Percentiles rank a stretch among this genome's conserved stretches.
phyloP scores from a whole-genome alignment of 345 rosid species.

The Isatis tinctoria region DNA sequence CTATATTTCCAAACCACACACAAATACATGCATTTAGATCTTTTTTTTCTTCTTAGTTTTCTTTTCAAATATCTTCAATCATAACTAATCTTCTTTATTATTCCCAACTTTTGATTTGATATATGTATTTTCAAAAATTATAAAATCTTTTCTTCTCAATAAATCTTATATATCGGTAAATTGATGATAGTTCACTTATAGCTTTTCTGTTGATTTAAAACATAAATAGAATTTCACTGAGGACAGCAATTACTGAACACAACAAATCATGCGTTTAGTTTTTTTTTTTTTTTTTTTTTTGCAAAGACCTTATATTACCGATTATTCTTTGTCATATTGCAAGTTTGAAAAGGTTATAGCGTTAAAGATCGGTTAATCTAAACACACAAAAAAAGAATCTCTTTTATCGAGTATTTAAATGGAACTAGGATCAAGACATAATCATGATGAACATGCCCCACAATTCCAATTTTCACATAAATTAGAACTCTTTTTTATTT shows the following conservation, averaged over 20 bases:
- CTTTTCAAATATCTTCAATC: no score
- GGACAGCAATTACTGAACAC: not conserved
- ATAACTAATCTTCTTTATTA: no score
- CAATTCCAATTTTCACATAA: not conserved
- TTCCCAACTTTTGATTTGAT: no score
- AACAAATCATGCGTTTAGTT: not conserved
- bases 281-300: not conserved
- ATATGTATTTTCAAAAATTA: no score
- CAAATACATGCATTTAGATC: no score
- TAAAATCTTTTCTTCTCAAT: not conserved
- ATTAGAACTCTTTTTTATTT: not conserved
- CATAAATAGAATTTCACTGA: not conserved
- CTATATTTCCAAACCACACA: no score
- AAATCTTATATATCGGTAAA: not conserved
- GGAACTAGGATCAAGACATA: constrained; percentile 33
- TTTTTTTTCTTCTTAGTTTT: no score
- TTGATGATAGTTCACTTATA: not conserved
- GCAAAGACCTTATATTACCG: not conserved
- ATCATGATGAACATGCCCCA: constrained; percentile 40
- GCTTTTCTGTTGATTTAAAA: not conserved
- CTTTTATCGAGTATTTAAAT: not conserved
- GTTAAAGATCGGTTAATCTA: not conserved
- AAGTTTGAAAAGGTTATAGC: no score
- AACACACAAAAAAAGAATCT: not conserved
- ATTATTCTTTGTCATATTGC: no score